Percentiles rank a stretch among this genome's conserved stretches.
phyloP scores from a whole-genome alignment of 2,329 filamentous ascomycete species.

The Fusarium siculi region DNA sequence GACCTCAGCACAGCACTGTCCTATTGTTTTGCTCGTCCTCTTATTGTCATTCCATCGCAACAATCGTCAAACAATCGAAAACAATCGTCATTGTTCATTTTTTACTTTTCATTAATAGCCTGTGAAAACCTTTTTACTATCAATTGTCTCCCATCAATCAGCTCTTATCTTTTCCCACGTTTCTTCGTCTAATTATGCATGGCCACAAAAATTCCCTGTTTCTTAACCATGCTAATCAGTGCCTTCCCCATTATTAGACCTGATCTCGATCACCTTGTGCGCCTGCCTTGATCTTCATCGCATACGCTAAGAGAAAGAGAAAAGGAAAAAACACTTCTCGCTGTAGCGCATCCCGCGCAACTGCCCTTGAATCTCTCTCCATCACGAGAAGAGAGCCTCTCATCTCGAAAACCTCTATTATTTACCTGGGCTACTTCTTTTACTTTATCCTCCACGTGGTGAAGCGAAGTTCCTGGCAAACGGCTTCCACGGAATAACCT shows the following conservation, averaged over 20 bases:
- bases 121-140: neutral
- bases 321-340: slow-evolving; percentile 13
- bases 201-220: slow-evolving; percentile 25
- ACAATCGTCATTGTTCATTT: neutral
- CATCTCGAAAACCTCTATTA: slow-evolving; percentile 12
- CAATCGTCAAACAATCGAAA: slow-evolving; percentile 10
- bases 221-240: slow-evolving; percentile 37
- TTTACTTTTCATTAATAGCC: neutral
- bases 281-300: slow-evolving; percentile 22
- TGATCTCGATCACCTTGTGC: slow-evolving; percentile 28
- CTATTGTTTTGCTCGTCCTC: neutral
- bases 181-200: slow-evolving; percentile 13
- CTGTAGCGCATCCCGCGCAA: neutral
- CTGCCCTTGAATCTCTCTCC: slow-evolving; percentile 13
- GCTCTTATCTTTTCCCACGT: neutral
- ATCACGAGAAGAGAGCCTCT: slow-evolving; percentile 18
- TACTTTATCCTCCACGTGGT: slow-evolving; percentile 30
- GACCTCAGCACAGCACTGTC: neutral
- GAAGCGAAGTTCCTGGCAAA: slow-evolving; percentile 31
- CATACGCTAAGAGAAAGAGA: slow-evolving; percentile 36
- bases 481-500: slow-evolving; percentile 40
- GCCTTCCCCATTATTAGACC: slow-evolving; percentile 37
- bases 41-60: neutral
- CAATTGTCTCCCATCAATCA: neutral
- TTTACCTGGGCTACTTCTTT: slow-evolving; percentile 11